These are phyloP conservation scores for Dipteronia dyeriana DNA, from an alignment of 345 rosid genomes.

Conservation along the genomic window DNA sequence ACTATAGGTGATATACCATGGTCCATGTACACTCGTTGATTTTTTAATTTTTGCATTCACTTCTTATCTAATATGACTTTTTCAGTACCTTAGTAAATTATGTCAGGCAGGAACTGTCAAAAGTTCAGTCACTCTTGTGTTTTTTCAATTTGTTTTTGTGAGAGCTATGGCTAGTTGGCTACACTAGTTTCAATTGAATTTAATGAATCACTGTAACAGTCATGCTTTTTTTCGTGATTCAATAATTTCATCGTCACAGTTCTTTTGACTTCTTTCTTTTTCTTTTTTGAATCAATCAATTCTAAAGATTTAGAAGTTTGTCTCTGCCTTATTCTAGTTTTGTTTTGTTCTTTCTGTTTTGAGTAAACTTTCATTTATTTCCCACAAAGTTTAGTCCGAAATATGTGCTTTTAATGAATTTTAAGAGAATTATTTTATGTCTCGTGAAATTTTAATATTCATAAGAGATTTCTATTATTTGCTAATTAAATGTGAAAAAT, in stretches of 20 bases:
- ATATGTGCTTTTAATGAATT: too few relatives aligned
- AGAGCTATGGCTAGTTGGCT: not conserved
- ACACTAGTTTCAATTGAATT: not conserved
- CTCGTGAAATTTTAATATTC: too few relatives aligned
- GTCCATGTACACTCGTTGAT: too few relatives aligned
- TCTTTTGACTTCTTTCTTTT: not conserved
- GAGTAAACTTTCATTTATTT: not conserved
- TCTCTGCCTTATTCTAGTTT: not conserved
- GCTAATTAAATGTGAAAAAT: too few relatives aligned
- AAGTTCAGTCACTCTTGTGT: not conserved
- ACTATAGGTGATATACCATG: not conserved
- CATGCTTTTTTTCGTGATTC: slow-evolving; percentile 6
- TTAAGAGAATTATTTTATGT: too few relatives aligned
- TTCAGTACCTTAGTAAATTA: not conserved
- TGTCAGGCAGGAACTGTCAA: not conserved
- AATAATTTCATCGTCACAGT: not conserved
- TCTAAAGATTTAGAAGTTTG: not conserved
- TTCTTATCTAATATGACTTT: not conserved
- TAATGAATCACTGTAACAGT: slow-evolving; percentile 13
- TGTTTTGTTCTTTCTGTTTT: not conserved
- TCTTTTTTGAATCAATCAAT: not conserved
- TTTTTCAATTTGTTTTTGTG: not conserved
- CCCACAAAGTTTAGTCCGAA: too few relatives aligned
- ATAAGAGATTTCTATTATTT: too few relatives aligned
- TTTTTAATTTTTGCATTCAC: too few relatives aligned